Evolutionary conservation across 805 yeast species (phyloP), one percentile per base, ranked within the genome.

Genomic region (Vanderwaltozyma yarrowii): DNA sequence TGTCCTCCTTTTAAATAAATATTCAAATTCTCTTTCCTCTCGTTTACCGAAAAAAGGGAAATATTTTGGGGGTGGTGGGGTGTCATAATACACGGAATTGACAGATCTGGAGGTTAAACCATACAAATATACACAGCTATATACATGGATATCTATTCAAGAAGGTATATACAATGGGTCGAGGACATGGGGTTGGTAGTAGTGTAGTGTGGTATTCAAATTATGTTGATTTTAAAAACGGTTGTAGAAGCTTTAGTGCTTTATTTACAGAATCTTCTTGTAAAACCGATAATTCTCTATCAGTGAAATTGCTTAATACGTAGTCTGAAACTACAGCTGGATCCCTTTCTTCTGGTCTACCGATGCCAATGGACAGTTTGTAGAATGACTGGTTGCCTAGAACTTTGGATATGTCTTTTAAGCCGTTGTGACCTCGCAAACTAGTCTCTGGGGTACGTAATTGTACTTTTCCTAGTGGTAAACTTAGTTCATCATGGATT

Each of bases 371-470:
- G 14, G 80, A 74, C 12, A 87, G 52, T 36, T 84, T 73, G n/a
- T 74, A 67, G 51, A 78, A 84, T 14, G 65, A 67, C 26, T 66
- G 64, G 20, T 44, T 51, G 0, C 79, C 78, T 27, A 71, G 55
- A 17, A 41, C 30, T 6, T 56, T 45, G 32, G 69, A 70, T 3
- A 88, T 69, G 30, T 80, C 73, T 43, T 70, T 70, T 20, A 88
- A 64, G 0, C 96, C 96, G 52, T 85, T 86, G 51, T 88, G 97
- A 0, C 95, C 96, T 32, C 92, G 65, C 13, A 77, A 68, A 31
- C 84, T 73, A 0, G 80, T 66, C 1, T 74, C 71, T 12, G 76
- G 78, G 14, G 62, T 64, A 33, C 89, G 66, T 1, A 80, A 54
- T 49, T 80, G 80, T 16, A 77, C 64, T 37, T 74, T 71, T 0